phyloP scores from a whole-genome alignment of 1,284 basidiomycete genomes.

The Apiotrichum veenhuisii region DNA sequence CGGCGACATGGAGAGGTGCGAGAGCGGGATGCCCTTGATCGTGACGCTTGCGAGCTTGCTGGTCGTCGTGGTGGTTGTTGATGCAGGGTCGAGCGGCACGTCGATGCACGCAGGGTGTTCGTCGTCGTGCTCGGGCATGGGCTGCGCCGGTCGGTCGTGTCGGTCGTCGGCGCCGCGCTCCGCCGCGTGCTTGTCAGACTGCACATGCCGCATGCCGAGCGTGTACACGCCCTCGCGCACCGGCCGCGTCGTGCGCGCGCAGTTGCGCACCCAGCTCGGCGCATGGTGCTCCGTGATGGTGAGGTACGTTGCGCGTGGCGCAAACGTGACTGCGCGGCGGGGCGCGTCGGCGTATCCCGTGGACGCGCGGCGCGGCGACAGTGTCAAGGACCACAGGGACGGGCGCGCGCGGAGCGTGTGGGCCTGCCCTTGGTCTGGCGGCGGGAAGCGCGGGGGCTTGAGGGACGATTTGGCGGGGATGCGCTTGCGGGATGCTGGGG shows the following conservation, averaged over 20 bases:
- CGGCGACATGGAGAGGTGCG: neutral
- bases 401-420: too few relatives aligned
- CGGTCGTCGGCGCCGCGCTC: too few relatives aligned
- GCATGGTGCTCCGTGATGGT: neutral
- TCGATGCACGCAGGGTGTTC: too few relatives aligned
- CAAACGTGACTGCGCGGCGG: neutral
- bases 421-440: too few relatives aligned
- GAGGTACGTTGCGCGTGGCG: conserved; percentile 1
- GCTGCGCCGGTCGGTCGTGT: too few relatives aligned
- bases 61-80: too few relatives aligned
- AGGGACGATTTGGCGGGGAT: too few relatives aligned
- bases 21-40: neutral
- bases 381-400: too few relatives aligned
- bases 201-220: neutral
- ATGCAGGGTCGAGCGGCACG: too few relatives aligned
- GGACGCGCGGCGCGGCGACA: neutral
- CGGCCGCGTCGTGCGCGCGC: neutral
- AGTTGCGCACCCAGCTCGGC: neutral
- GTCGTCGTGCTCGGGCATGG: too few relatives aligned
- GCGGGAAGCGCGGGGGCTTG: too few relatives aligned
- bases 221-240: conserved; percentile 1
- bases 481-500: too few relatives aligned
- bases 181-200: neutral
- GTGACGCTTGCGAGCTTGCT: neutral
- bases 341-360: neutral